Base-by-base conservation (phyloP, 2,329 filamentous ascomycete species). In the Lachnellula hyalina region DNA sequence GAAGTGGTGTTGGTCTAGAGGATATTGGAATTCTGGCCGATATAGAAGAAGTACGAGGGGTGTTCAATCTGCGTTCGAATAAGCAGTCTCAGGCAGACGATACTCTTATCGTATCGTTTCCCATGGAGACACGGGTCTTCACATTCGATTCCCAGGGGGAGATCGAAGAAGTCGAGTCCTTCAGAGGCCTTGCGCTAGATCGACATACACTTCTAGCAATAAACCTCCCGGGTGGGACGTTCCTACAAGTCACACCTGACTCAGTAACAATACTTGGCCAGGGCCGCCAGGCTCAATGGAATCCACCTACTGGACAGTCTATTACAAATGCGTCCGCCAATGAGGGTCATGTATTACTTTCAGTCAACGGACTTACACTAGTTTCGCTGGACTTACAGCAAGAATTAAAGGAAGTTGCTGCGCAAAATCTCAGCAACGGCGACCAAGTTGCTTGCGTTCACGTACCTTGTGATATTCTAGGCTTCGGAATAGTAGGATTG, bases 1-100 rank as follows among this genome's bases (percentile, higher is more conserved):
- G 94, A 52, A 97, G 93, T 68, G 95, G 94, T 49, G 92, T 99
- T 49, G 92, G 92, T 0, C 80, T 97, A 50, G 90, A 96, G 68
- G 90, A 96, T 53, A 74, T 92, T 15, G 93, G 91, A 19, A 79
- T 93, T 5, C 75, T 97, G 8, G 89, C 85, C 36, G 87, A 95
- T 46, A 84, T 97, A 73, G 78, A 84, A 34, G 81, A 86, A 67
- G 84, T 90, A 42, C 84, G 84, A 52, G 84, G 85, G 25, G 73
- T 96, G 1, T 96, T 91, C 75, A 78, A 85, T 3, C 69, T 96
- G 14, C 76, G 74, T 61, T 75, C 77, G 5, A 79, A 80, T 55
- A 65, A 76, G 51, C 71, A 72, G 0, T 72, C 75, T 38, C 69
- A 70, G 15, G 77, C 76, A 57, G 74, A 74, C 23, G 90, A 99